Evolutionary conservation across 202 grass and related monocot species (phyloP).

Genomic region (Digitaria exilis): DNA sequence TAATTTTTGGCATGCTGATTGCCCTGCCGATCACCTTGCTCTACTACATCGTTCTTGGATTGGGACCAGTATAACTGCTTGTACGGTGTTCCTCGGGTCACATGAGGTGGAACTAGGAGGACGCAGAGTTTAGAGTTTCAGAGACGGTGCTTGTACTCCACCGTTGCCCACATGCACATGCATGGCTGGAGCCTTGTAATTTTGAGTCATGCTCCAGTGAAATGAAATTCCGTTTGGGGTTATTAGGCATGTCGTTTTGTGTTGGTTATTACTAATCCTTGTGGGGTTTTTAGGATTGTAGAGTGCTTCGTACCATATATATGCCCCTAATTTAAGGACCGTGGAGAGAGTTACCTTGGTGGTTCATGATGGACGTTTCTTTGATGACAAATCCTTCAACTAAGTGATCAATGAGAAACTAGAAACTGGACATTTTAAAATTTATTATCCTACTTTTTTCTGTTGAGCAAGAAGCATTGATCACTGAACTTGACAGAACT

Average conservation of each 20-base stretch:
- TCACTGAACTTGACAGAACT: too few species aligned
- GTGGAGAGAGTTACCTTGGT: background rate
- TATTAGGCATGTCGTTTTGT: slow-evolving; percentile 5
- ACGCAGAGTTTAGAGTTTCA: background rate
- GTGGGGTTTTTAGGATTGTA: background rate
- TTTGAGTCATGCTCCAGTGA: slow-evolving; percentile 20
- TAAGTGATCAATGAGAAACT: too few species aligned
- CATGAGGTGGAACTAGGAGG: background rate
- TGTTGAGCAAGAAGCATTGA: too few species aligned
- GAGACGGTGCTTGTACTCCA: background rate
- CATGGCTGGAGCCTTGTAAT: slow-evolving; percentile 31
- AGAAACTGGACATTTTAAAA: too few species aligned
- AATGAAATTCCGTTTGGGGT: background rate
- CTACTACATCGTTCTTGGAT: slow-evolving; percentile 79
- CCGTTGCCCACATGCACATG: background rate
- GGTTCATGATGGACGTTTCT: background rate
- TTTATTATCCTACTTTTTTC: too few species aligned
- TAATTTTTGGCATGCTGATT: slow-evolving; percentile 96
- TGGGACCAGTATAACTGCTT: slow-evolving; percentile 40
- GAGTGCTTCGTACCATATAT: background rate
- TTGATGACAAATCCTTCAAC: background rate
- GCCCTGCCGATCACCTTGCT: slow-evolving; percentile 77
- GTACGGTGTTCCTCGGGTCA: background rate
- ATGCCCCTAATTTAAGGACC: background rate
- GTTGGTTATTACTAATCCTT: slow-evolving; percentile 21